phyloP scores from a whole-genome alignment of 352 stramenopile genomes.

The Phytophthora colocasiae region DNA sequence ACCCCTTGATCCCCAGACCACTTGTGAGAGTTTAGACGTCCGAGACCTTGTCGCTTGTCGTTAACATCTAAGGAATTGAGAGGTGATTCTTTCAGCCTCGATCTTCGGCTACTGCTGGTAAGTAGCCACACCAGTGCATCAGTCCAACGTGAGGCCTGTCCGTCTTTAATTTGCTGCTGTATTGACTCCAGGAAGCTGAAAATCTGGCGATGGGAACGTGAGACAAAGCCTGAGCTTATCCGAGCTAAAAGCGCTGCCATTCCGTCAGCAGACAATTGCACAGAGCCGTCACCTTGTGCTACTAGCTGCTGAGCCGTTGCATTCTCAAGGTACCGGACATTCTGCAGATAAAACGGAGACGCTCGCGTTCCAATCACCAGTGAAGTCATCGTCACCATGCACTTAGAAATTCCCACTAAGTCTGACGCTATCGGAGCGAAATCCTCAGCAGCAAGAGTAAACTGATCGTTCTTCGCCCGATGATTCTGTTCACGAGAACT shows the following conservation, averaged over 20 bases:
- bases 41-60: background rate
- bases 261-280: background rate
- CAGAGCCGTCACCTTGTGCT: conserved; percentile 5
- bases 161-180: background rate
- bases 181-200: conserved; percentile 33
- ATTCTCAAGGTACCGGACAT: conserved; percentile 38
- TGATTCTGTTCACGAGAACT: conserved; percentile 7
- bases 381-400: conserved; percentile 28
- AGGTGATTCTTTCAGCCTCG: background rate
- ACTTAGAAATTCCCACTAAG: conserved; percentile 27
- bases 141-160: background rate
- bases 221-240: conserved; percentile 33
- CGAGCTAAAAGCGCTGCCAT: conserved; percentile 12
- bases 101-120: background rate
- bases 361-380: conserved; percentile 9
- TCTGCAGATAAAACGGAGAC: conserved; percentile 41
- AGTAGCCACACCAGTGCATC: conserved; percentile 23
- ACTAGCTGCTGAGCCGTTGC: conserved; percentile 15
- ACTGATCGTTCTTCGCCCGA: conserved; percentile 8
- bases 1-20: background rate
- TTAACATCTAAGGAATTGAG: background rate
- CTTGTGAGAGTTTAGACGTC: conserved; percentile 14
- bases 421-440: conserved; percentile 6
- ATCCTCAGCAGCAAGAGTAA: background rate
- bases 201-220: conserved; percentile 36